Conservation (phyloP, 1,284 basidiomycete genomes). For the Papiliotrema fonsecae region DNA sequence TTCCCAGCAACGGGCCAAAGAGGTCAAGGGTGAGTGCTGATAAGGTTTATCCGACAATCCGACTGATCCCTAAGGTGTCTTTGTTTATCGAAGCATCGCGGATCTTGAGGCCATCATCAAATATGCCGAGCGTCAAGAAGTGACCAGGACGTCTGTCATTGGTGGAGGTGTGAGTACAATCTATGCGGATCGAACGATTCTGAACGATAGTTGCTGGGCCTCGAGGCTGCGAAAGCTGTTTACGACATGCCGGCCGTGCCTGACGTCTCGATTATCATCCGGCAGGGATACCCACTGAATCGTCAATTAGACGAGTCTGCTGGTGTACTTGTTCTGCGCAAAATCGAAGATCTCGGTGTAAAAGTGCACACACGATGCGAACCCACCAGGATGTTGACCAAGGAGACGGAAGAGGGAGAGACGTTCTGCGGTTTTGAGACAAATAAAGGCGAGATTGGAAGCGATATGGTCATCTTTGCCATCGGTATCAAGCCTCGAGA, state of each 20-base stretch:
- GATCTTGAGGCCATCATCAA: conserved; percentile 60
- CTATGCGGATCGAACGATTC: not conserved
- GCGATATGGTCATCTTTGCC: conserved; percentile 60
- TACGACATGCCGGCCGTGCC: conserved; percentile 55
- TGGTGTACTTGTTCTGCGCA: conserved; percentile 63
- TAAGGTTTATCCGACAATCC: too few species aligned
- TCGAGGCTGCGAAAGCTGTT: conserved; percentile 70
- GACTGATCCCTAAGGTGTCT: conserved; percentile 51
- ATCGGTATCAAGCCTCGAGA: conserved; percentile 68
- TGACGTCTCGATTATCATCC: conserved; percentile 55
- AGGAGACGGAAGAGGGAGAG: conserved; percentile 42
- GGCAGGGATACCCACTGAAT: conserved; percentile 61
- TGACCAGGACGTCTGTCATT: conserved; percentile 57
- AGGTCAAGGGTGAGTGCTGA: conserved; percentile 38
- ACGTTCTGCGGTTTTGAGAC: conserved; percentile 54
- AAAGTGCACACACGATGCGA: conserved; percentile 51
- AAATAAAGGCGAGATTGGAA: conserved; percentile 50
- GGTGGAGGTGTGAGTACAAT: conserved; percentile 56
- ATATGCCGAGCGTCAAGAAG: conserved; percentile 53
- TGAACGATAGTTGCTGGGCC: conserved; percentile 53
- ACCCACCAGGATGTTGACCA: conserved; percentile 19
- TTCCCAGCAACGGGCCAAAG: conserved; percentile 49
- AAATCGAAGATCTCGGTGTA: conserved; percentile 62
- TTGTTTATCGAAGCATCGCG: conserved; percentile 67
- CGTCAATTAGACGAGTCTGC: conserved; percentile 67